phyloP scores from a whole-genome alignment of 2,329 filamentous ascomycete genomes.

The Acrocalymma vagum region DNA sequence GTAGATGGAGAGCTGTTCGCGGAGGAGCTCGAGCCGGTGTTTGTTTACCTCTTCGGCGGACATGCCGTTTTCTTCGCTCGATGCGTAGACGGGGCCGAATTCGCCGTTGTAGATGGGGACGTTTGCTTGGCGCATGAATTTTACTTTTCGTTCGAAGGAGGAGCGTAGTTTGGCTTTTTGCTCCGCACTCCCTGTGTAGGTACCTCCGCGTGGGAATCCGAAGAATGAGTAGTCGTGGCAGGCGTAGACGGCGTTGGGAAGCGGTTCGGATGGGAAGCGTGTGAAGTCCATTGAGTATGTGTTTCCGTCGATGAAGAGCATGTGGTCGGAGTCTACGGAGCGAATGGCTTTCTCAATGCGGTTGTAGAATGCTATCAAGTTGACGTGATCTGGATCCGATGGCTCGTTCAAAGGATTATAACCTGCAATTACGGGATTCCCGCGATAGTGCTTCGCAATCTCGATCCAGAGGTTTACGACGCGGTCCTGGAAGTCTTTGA shows the following conservation, averaged over 20 bases:
- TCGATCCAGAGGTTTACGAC: slow-evolving; percentile 17
- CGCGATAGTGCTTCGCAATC: slow-evolving; percentile 14
- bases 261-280: slow-evolving; percentile 48
- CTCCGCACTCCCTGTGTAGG: slow-evolving; percentile 51
- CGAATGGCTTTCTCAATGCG: slow-evolving; percentile 24
- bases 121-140: slow-evolving; percentile 16
- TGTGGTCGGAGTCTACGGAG: slow-evolving; percentile 48
- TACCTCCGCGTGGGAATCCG: slow-evolving; percentile 53
- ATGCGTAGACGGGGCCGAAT: slow-evolving; percentile 21
- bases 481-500: slow-evolving; percentile 18
- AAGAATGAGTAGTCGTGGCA: slow-evolving; percentile 55
- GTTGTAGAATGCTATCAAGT: slow-evolving; percentile 17
- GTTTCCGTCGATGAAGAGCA: slow-evolving; percentile 61
- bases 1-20: slow-evolving; percentile 19
- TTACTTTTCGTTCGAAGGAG: slow-evolving; percentile 24
- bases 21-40: slow-evolving; percentile 11
- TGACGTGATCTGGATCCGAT: slow-evolving; percentile 17
- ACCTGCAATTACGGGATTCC: slow-evolving; percentile 15
- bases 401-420: slow-evolving; percentile 27
- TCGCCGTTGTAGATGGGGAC: slow-evolving; percentile 25
- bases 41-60: slow-evolving; percentile 14
- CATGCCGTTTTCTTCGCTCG: slow-evolving; percentile 5
- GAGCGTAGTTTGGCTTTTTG: slow-evolving; percentile 49
- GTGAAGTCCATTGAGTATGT: slow-evolving; percentile 63
- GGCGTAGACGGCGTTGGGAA: slow-evolving; percentile 57